These are phyloP conservation scores for Sinapis alba DNA, from an alignment of 441 rosid species.

Conservation along the genomic window DNA sequence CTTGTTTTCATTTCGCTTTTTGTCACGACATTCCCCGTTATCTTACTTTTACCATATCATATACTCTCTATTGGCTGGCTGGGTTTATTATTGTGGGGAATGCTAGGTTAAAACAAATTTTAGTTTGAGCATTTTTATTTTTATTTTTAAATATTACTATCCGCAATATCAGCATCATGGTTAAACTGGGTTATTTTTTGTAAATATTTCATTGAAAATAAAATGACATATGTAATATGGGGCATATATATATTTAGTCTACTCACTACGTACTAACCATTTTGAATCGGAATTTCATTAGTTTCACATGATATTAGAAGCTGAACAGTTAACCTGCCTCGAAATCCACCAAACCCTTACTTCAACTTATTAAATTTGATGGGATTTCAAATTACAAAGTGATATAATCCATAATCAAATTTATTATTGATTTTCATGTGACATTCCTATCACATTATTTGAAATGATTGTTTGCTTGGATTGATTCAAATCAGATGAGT, in stretches of 20 bases:
- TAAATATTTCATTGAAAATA: not conserved
- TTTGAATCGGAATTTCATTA: not conserved
- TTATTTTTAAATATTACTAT: not conserved
- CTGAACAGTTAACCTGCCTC: not conserved
- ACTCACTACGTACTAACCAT: not conserved
- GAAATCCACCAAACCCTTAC: not conserved
- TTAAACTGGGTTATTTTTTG: not conserved
- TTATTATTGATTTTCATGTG: not conserved
- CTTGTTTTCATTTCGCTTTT: not conserved
- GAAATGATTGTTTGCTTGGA: not conserved
- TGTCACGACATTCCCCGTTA: not conserved
- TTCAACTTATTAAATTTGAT: not conserved
- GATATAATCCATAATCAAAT: not conserved
- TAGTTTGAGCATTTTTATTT: not conserved
- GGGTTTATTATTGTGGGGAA: not conserved
- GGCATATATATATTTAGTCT: not conserved
- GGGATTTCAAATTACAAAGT: not conserved
- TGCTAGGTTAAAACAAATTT: not conserved
- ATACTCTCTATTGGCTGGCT: conserved; percentile 1
- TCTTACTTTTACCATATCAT: not conserved
- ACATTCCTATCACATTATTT: not conserved
- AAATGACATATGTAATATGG: not conserved
- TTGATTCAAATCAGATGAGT: not conserved
- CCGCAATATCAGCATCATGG: not conserved
- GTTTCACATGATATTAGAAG: not conserved